phyloP scores from a whole-genome alignment of 176 grass and related monocot species.

The Themeda triandra region DNA sequence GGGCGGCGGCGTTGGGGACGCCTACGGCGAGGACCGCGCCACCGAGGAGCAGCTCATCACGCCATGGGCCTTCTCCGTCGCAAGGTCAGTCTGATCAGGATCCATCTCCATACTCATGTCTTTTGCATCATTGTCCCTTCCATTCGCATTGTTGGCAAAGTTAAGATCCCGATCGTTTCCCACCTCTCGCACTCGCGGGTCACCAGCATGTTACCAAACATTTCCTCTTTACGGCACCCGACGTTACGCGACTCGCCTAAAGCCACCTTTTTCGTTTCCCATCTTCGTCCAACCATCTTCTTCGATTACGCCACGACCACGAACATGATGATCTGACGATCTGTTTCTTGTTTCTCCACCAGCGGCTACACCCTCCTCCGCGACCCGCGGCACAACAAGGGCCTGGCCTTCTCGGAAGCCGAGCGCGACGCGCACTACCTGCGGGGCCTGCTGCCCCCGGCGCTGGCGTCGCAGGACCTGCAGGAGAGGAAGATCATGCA shows the following conservation, averaged over 20 bases:
- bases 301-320: no score
- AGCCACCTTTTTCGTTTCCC: not conserved
- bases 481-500: conserved; percentile 93
- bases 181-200: no score
- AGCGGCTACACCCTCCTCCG: conserved; percentile 71
- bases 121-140: no score
- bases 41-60: conserved; percentile 88
- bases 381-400: conserved; percentile 90
- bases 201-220: not conserved
- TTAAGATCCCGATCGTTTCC: no score
- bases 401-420: conserved; percentile 69
- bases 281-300: not conserved
- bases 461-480: conserved; percentile 63
- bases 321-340: not conserved
- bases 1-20: conserved; percentile 66
- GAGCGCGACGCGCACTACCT: conserved; percentile 99
- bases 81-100: conserved; percentile 31
- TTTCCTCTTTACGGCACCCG: not conserved
- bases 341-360: not conserved
- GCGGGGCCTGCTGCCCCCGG: conserved; percentile 74
- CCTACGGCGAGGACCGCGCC: conserved; percentile 88
- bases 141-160: no score
- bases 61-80: conserved; percentile 87
- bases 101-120: no score
- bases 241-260: not conserved